A percentile compares a stretch with the other conserved stretches of the same genome.
These are phyloP conservation scores for Suillus weaverae DNA, from an alignment of 768 basidiomycete species.

Conservation along the genomic window DNA sequence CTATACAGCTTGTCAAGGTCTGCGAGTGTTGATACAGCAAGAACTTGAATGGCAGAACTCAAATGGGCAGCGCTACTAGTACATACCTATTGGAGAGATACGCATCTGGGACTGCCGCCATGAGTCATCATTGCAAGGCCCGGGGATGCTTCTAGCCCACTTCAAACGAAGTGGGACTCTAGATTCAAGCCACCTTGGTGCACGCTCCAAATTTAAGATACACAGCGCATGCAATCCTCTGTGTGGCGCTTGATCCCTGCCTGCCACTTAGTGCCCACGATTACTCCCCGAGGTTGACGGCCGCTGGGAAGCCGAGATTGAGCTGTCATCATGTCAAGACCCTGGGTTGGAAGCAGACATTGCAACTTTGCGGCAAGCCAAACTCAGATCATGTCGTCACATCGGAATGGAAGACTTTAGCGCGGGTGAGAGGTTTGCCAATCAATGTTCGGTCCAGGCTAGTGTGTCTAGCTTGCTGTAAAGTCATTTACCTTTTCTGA, in stretches of 20 bases:
- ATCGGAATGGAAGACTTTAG: not conserved
- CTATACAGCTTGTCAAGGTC: not conserved
- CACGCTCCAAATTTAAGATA: not conserved
- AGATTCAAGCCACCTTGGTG: not conserved
- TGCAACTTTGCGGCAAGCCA: not conserved
- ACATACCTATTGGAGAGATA: not conserved
- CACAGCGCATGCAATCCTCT: not conserved
- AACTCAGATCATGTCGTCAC: not conserved
- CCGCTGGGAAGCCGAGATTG: not conserved
- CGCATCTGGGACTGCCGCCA: not conserved
- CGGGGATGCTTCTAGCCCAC: not conserved
- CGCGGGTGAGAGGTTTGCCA: not conserved
- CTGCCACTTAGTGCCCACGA: not conserved
- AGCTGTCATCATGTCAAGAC: not conserved
- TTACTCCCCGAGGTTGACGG: not conserved
- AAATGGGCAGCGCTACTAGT: not conserved
- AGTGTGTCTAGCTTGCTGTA: not conserved
- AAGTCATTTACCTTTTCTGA: not conserved
- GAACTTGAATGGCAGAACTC: not conserved
- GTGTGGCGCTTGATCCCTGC: not conserved
- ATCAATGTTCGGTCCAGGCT: not conserved
- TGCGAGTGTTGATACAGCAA: not conserved
- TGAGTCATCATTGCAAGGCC: not conserved
- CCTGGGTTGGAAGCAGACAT: not conserved
- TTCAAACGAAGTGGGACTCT: not conserved